phyloP scores from a whole-genome alignment of 805 yeast genomes.

The Starmerella bombicola region DNA sequence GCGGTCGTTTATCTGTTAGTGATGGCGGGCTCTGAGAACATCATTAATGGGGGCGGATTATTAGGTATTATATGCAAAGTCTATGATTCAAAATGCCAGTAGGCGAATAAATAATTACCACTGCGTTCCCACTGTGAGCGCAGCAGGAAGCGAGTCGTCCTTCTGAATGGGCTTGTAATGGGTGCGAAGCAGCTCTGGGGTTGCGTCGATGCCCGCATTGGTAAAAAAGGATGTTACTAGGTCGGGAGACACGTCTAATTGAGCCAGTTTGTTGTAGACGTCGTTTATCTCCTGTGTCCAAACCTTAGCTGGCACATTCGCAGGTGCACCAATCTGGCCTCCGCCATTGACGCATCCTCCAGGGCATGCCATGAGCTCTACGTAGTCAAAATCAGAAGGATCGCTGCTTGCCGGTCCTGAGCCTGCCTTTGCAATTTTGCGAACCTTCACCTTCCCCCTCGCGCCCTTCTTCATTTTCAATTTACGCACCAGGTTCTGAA shows the following conservation, averaged over 20 bases:
- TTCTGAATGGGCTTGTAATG: constrained; percentile 18
- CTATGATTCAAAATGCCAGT: no score
- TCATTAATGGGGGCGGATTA: neutral
- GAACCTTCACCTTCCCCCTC: constrained; percentile 16
- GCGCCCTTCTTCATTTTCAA: constrained; percentile 33
- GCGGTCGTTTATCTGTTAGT: no score
- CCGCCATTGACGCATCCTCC: constrained; percentile 97
- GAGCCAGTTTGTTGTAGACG: constrained; percentile 29
- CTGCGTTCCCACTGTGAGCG: constrained; percentile 22
- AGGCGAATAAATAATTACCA: constrained; percentile 15
- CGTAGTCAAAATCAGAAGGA: constrained; percentile 58
- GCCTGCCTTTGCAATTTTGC: constrained; percentile 4
- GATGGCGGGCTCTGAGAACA: neutral
- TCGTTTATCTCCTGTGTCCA: constrained; percentile 27
- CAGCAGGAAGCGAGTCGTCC: constrained; percentile 19
- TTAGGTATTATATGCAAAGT: neutral
- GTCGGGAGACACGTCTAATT: constrained; percentile 9
- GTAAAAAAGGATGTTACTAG: constrained; percentile 4
- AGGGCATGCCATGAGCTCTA: constrained; percentile 97
- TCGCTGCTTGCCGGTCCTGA: constrained; percentile 33
- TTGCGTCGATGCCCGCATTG: constrained; percentile 7
- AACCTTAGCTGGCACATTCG: constrained; percentile 23
- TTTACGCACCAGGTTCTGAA: constrained; percentile 83
- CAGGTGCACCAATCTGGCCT: constrained; percentile 56
- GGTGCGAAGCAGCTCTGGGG: constrained; percentile 11